Conservation (phyloP, 2,329 filamentous ascomycete species). For the Hysterium pulicare region DNA sequence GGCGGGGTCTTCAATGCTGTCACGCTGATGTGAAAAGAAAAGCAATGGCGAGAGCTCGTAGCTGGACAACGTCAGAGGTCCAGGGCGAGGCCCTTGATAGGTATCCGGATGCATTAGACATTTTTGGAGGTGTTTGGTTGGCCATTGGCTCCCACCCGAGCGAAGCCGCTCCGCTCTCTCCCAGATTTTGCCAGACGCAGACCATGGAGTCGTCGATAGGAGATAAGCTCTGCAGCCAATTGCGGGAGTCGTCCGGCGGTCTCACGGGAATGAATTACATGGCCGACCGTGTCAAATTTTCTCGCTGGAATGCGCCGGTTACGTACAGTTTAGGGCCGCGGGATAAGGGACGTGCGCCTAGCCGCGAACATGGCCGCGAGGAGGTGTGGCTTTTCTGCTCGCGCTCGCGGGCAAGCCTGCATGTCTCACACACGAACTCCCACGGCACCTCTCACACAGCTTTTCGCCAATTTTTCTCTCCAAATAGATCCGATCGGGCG, state of each 20-base stretch:
- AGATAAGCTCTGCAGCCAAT: conserved; percentile 3
- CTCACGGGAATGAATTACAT: conserved; percentile 1
- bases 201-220: not conserved
- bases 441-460: not conserved
- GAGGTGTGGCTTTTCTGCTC: conserved; percentile 1
- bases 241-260: too few species aligned
- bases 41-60: not conserved
- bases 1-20: conserved; percentile 1
- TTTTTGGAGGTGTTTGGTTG: not conserved
- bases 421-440: not conserved
- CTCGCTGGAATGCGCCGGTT: too few species aligned
- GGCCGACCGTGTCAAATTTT: too few species aligned
- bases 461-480: not conserved
- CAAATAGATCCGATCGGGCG: not conserved
- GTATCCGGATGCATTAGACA: not conserved
- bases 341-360: conserved; percentile 1
- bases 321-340: conserved; percentile 1
- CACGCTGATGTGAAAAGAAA: conserved; percentile 1
- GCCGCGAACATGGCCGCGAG: not conserved
- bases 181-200: not conserved
- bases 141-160: not conserved
- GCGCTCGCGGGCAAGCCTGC: not conserved
- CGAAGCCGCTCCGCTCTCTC: not conserved
- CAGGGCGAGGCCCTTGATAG: not conserved
- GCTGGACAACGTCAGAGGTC: not conserved